Conservation (phyloP, 2,329 filamentous ascomycete genomes). For the Blastomyces percursus region DNA sequence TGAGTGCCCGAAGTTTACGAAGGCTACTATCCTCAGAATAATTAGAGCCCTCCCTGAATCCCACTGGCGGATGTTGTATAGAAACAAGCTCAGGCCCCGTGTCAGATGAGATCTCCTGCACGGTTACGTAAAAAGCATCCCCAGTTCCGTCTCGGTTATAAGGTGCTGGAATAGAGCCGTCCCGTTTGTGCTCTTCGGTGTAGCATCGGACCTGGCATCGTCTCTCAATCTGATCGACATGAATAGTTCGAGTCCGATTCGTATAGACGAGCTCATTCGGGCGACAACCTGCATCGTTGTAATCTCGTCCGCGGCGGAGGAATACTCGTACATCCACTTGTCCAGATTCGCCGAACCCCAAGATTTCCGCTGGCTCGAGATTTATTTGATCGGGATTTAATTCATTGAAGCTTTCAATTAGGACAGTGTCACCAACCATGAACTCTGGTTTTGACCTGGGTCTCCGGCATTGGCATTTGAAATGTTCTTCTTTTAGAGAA, state of each 20-base stretch:
- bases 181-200: slow-evolving; percentile 22
- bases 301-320: slow-evolving; percentile 36
- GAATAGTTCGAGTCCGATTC: slow-evolving; percentile 32
- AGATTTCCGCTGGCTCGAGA: slow-evolving; percentile 53
- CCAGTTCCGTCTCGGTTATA: slow-evolving; percentile 57
- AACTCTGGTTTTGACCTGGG: slow-evolving; percentile 23
- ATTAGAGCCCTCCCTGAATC: slow-evolving; percentile 47
- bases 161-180: slow-evolving; percentile 43
- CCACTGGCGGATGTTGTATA: slow-evolving; percentile 15
- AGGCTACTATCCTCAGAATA: slow-evolving; percentile 23
- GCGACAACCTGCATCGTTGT: slow-evolving; percentile 31
- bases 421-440: slow-evolving; percentile 49
- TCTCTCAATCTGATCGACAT: slow-evolving; percentile 37
- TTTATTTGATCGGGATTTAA: slow-evolving; percentile 17
- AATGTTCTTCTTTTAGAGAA: slow-evolving; percentile 45
- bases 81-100: slow-evolving; percentile 6
- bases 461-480: slow-evolving; percentile 39
- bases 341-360: slow-evolving; percentile 22
- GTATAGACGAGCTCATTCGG: slow-evolving; percentile 46
- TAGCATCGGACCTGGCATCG: slow-evolving; percentile 53
- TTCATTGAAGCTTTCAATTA: slow-evolving; percentile 27
- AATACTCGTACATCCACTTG: slow-evolving; percentile 43
- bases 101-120: slow-evolving; percentile 22
- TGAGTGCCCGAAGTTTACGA: slow-evolving; percentile 48
- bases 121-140: slow-evolving; percentile 54